Percentiles rank a stretch among this genome's conserved stretches.
Conservation (phyloP, 139 green algal genomes). For the Raphidocelis subcapitata region DNA sequence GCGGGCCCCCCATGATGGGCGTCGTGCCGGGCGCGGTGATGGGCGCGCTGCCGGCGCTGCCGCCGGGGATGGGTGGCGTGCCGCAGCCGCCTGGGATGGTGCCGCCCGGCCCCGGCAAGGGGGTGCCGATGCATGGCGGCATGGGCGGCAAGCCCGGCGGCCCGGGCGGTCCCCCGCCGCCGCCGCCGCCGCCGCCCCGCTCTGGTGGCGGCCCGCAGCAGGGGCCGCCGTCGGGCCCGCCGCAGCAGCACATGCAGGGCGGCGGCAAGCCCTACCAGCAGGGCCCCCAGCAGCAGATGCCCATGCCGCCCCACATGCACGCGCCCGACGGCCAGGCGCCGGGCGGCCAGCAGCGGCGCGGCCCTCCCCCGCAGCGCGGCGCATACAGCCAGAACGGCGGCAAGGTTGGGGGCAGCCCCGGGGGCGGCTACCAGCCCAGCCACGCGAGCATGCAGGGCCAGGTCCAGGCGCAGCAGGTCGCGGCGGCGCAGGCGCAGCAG, state of each 20-base stretch:
- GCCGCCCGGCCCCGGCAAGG: background rate
- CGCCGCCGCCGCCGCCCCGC: no score
- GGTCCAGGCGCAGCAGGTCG: background rate
- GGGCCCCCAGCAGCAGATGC: background rate
- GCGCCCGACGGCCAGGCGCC: background rate
- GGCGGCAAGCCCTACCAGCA: background rate
- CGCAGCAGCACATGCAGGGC: background rate
- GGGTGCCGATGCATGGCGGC: background rate
- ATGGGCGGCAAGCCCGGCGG: background rate
- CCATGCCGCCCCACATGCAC: background rate
- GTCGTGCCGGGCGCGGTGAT: no score
- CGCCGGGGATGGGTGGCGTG: background rate
- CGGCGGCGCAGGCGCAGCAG: background rate
- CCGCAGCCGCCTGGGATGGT: constrained; percentile 8
- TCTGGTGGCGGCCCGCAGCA: background rate
- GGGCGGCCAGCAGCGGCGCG: background rate
- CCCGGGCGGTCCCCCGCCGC: background rate
- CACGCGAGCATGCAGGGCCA: background rate
- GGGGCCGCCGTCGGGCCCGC: background rate
- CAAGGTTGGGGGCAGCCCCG: background rate
- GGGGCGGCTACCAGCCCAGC: background rate
- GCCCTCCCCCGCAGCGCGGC: background rate
- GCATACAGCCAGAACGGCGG: background rate
- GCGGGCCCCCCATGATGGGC: no score
- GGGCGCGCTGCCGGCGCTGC: no score